phyloP scores from a whole-genome alignment of 1,284 basidiomycete genomes.

The Pseudozyma tsukubaensis region DNA sequence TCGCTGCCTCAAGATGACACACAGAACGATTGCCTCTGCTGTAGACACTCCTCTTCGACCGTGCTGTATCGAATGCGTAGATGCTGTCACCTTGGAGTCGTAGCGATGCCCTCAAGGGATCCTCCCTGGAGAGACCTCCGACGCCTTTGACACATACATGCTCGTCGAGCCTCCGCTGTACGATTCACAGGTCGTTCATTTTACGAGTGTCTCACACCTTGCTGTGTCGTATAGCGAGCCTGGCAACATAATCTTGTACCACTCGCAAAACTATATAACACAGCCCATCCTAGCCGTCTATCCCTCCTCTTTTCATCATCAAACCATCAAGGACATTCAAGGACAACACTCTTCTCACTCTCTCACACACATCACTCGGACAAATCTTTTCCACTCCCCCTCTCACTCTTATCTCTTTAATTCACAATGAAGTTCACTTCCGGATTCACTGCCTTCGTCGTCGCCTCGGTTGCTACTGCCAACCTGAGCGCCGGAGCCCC shows the following conservation, averaged over 20 bases:
- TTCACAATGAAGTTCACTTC: slow-evolving; percentile 36
- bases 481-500: slow-evolving; percentile 28
- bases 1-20: too few species aligned
- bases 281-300: slow-evolving; percentile 2
- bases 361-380: slow-evolving; percentile 7
- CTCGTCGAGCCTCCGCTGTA: too few species aligned
- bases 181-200: background rate
- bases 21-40: too few species aligned
- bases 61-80: too few species aligned
- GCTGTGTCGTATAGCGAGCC: slow-evolving; percentile 2
- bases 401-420: slow-evolving; percentile 8
- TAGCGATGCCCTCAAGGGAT: too few species aligned
- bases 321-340: slow-evolving; percentile 26
- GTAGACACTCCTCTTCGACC: too few species aligned
- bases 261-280: slow-evolving; percentile 16
- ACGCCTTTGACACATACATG: too few species aligned
- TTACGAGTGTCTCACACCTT: background rate
- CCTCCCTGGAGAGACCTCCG: too few species aligned
- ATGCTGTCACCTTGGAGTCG: too few species aligned
- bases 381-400: background rate
- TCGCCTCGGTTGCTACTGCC: slow-evolving; percentile 33
- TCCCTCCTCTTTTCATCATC: slow-evolving; percentile 16
- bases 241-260: background rate
- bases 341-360: slow-evolving; percentile 12
- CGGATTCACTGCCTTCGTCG: slow-evolving; percentile 37